Evolutionary conservation across 768 basidiomycete genomes (phyloP).

Genomic region (Pleurotus salmoneostramineus): DNA sequence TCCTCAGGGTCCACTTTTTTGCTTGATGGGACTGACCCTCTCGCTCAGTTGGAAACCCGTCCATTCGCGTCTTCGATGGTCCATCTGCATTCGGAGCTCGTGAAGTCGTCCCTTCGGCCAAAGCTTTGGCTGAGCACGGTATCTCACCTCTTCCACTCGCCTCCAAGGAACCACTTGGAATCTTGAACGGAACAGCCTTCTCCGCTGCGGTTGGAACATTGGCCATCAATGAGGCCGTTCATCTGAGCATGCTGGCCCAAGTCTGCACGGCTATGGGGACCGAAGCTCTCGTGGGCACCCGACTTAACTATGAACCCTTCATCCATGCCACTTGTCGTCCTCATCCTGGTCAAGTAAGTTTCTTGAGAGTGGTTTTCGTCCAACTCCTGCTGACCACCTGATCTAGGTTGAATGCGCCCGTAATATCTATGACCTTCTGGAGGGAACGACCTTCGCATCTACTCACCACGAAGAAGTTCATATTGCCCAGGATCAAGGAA

Average conservation of each 20-base stretch:
- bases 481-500: slow-evolving; percentile 68
- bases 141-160: slow-evolving; percentile 64
- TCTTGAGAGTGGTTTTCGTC: background rate
- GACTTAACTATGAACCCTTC: slow-evolving; percentile 73
- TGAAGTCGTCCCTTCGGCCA: slow-evolving; percentile 46
- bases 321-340: slow-evolving; percentile 74
- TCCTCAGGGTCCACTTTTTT: background rate
- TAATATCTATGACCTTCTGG: slow-evolving; percentile 64
- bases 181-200: slow-evolving; percentile 85
- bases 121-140: slow-evolving; percentile 56
- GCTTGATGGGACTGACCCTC: background rate
- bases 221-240: slow-evolving; percentile 68
- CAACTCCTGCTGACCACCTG: background rate
- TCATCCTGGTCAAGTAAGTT: slow-evolving; percentile 69
- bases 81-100: slow-evolving; percentile 43
- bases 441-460: slow-evolving; percentile 65
- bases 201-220: slow-evolving; percentile 76
- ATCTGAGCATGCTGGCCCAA: slow-evolving; percentile 62
- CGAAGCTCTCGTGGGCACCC: slow-evolving; percentile 75
- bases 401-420: slow-evolving; percentile 63
- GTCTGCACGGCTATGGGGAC: slow-evolving; percentile 80
- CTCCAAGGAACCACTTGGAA: slow-evolving; percentile 77
- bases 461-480: slow-evolving; percentile 67
- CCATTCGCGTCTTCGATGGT: slow-evolving; percentile 67
- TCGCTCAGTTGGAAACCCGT: slow-evolving; percentile 60